Evolutionary conservation across 2,329 filamentous ascomycete species (phyloP), one percentile per base, ranked within the genome.

Genomic region (Pestalotiopsis sp.): DNA sequence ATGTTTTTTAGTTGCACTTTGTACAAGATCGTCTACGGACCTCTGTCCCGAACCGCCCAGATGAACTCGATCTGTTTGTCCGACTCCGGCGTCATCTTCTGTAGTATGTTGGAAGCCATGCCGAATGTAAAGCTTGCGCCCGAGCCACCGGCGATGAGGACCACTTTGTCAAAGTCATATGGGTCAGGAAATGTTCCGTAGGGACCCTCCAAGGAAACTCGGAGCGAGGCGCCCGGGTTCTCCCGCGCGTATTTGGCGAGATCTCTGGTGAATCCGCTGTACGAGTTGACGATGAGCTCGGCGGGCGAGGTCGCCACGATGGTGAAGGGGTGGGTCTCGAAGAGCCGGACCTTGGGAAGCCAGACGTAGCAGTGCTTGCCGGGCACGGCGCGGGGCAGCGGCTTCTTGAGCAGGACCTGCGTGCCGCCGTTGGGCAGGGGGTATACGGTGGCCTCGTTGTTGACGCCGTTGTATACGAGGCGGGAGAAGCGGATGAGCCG

Each of bases 341-440:
- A 79, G 1, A 80, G 72, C 11, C 89, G 85, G 62, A 91, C 83
- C 4, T 79, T 79, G 0, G 90, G 90, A 6, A 91, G 84, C 88
- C 88, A 91, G 38, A 92, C 77, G 73, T 90, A 91, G 72, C 87
- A 88, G 74, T 92, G 90, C 70, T 87, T 86, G 1, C 89, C 89
- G 0, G 89, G 83, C 2, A 79, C 76, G 1, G 85, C 84, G 5
- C 75, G 71, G 2, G 79, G 77, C 0, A 81, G 69, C 1, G 85
- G 84, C 2, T 84, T 82, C 75, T 87, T 86, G 17, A 88, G 78
- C 1, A 84, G 74, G 1, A 87, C 75, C 17, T 83, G 79, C 1
- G 82, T 83, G 17, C 82, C 85, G 3, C 81, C 80, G 17, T 82
- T 77, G 1, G 83, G 78, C 2, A 88, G 79, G 7, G 84, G 79